These are phyloP conservation scores for Geranium rotundifolium DNA, from an alignment of 345 rosid genomes.

Conservation along the genomic window DNA sequence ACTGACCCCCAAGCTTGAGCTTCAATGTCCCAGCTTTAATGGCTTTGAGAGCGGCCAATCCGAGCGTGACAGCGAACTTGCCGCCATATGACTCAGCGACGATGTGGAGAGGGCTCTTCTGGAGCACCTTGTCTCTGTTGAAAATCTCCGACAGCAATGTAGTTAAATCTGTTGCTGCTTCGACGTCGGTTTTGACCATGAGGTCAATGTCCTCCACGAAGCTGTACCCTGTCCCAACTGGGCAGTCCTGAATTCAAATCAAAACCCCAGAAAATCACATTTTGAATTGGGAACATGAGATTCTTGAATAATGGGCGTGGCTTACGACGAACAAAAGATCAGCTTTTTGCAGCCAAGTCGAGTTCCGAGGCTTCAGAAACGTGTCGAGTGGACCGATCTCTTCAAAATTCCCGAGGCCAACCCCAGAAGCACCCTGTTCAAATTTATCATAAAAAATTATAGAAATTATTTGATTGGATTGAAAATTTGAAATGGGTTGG, in stretches of 20 bases:
- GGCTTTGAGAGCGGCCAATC: conserved; percentile 44
- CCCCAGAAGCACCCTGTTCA: conserved; percentile 72
- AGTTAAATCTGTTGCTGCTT: conserved; percentile 78
- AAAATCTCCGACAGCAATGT: conserved; percentile 41
- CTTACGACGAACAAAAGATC: conserved; percentile 76
- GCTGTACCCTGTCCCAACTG: conserved; percentile 77
- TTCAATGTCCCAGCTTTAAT: conserved; percentile 50
- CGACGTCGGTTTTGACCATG: conserved; percentile 64
- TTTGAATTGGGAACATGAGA: neutral
- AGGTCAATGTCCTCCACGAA: conserved; percentile 40
- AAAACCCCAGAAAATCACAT: neutral
- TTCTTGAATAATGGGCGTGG: neutral
- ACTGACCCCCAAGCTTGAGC: conserved; percentile 70
- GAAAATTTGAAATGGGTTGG: no score
- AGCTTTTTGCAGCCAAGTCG: conserved; percentile 65
- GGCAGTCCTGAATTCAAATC: conserved; percentile 39
- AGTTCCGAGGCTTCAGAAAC: conserved; percentile 49
- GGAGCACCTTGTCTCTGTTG: conserved; percentile 31
- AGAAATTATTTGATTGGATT: neutral
- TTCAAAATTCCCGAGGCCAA: conserved; percentile 60
- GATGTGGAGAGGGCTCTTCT: conserved; percentile 54
- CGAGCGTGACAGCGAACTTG: conserved; percentile 68
- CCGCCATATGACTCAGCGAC: conserved; percentile 97
- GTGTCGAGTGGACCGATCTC: conserved; percentile 66
- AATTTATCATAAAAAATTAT: neutral